phyloP scores from a whole-genome alignment of 345 rosid genomes.

The Adansonia digitata region DNA sequence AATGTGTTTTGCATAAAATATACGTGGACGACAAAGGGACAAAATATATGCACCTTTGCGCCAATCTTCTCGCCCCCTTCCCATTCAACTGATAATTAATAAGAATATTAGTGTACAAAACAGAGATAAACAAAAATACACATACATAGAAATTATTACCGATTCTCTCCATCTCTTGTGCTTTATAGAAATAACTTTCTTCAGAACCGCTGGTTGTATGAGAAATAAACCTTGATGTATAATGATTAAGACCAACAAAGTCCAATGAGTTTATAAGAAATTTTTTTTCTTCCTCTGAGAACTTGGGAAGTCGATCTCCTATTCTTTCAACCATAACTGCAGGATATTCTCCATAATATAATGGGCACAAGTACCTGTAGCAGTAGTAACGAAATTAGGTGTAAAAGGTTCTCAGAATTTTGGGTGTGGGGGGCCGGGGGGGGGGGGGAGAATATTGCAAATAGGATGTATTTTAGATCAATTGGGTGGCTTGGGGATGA shows the following conservation, averaged over 20 bases:
- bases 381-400: not conserved
- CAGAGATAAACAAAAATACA: not conserved
- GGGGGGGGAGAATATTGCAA: not conserved
- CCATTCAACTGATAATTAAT: conserved; percentile 47
- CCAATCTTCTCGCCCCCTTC: conserved; percentile 80
- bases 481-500: not conserved
- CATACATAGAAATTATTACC: conserved; percentile 33
- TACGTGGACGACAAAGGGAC: conserved; percentile 5
- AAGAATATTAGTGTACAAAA: conserved; percentile 8
- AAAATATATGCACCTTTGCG: conserved; percentile 45
- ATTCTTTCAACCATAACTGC: conserved; percentile 43
- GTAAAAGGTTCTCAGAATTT: not conserved
- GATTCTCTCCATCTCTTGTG: conserved; percentile 56
- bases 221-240: conserved; percentile 73
- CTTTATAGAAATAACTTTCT: conserved; percentile 45
- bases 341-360: conserved; percentile 62
- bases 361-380: conserved; percentile 50
- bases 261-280: conserved; percentile 58
- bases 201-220: conserved; percentile 38
- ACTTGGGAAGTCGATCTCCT: conserved; percentile 52
- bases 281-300: conserved; percentile 49
- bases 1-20: not conserved
- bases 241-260: conserved; percentile 86
- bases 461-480: not conserved
- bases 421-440: not conserved